Evolutionary conservation across 345 rosid species (phyloP).

Genomic region (Eucalyptus microcorys): DNA sequence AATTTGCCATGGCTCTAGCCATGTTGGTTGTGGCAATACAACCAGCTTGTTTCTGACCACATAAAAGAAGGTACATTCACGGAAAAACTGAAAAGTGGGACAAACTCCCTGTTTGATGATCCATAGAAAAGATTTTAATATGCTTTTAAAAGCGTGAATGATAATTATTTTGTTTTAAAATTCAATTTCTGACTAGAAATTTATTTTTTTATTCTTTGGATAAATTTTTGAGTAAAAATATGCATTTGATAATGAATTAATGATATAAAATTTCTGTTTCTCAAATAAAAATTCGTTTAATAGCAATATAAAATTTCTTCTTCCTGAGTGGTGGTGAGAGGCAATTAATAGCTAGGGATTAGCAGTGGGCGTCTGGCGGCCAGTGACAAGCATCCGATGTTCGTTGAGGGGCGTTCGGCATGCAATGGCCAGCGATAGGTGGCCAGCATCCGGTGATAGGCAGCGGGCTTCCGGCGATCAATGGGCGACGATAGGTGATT

Average conservation of each 20-base stretch:
- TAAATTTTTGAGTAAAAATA: too few relatives aligned
- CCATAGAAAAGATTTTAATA: background rate
- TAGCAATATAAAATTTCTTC: background rate
- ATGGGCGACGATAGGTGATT: too few relatives aligned
- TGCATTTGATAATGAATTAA: too few relatives aligned
- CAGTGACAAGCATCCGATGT: fast-evolving
- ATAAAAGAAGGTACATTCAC: background rate
- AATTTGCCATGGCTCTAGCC: background rate
- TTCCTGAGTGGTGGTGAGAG: too few relatives aligned
- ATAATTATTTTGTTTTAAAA: fast-evolving
- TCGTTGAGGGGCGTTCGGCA: too few relatives aligned
- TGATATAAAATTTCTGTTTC: fast-evolving
- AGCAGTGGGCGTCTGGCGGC: fast-evolving
- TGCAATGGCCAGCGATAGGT: fast-evolving
- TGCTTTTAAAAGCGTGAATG: background rate
- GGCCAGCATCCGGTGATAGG: fast-evolving
- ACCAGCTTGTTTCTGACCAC: background rate
- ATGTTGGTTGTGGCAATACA: background rate
- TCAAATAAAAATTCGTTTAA: too few relatives aligned
- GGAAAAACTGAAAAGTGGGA: background rate
- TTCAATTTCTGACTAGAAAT: background rate
- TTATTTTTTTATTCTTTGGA: fast-evolving
- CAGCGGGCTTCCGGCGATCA: fast-evolving
- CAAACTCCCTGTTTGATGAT: background rate
- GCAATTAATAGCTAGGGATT: too few relatives aligned